These are phyloP conservation scores for Anthostomella pinea DNA, from an alignment of 2,329 filamentous ascomycete genomes.

Conservation along the genomic window DNA sequence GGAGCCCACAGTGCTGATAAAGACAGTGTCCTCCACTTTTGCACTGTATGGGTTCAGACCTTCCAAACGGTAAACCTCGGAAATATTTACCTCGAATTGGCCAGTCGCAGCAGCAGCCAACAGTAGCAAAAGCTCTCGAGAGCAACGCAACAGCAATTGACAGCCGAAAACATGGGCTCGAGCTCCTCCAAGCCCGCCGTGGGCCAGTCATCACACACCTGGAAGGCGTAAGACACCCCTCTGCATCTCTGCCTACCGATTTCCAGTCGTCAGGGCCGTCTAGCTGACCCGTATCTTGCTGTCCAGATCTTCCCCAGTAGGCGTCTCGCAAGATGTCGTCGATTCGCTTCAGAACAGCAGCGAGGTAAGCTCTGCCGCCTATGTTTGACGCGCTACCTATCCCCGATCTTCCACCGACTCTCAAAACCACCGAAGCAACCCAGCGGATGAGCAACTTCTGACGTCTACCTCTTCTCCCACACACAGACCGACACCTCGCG, in stretches of 20 bases:
- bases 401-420: too few relatives aligned
- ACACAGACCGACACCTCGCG: conserved; percentile 88
- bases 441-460: too few relatives aligned
- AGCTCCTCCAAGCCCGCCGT: conserved; percentile 53
- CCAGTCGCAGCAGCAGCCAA: conserved; percentile 8
- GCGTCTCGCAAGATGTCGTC: conserved; percentile 76
- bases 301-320: conserved; percentile 43
- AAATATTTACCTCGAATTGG: conserved; percentile 25
- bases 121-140: conserved; percentile 3
- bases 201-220: conserved; percentile 42
- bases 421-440: too few relatives aligned
- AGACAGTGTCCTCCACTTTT: too few relatives aligned
- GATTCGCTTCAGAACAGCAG: conserved; percentile 79
- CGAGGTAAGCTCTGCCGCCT: conserved; percentile 73
- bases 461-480: too few relatives aligned
- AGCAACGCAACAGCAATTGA: conserved; percentile 25
- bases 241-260: too few relatives aligned
- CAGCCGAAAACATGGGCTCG: conserved; percentile 51
- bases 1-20: too few relatives aligned
- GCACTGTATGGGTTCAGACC: conserved; percentile 16
- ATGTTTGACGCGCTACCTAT: too few relatives aligned
- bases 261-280: too few relatives aligned
- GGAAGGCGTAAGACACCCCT: conserved; percentile 51
- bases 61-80: conserved; percentile 15
- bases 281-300: conserved; percentile 2